These are phyloP conservation scores for Verticillium nonalfalfae DNA, from an alignment of 2,329 filamentous ascomycete species.

Conservation along the genomic window DNA sequence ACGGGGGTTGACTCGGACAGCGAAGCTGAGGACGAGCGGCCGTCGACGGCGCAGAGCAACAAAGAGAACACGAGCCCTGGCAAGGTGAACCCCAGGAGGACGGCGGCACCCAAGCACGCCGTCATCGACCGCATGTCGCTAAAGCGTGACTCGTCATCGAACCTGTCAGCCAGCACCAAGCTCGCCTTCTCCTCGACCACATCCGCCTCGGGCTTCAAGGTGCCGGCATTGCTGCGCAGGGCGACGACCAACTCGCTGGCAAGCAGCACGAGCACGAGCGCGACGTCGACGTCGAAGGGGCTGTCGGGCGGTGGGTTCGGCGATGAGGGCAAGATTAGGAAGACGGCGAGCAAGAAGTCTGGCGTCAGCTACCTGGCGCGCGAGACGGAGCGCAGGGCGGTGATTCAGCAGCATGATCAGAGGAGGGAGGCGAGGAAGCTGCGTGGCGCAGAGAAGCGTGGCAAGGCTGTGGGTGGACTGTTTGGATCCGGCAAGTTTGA, in stretches of 20 bases:
- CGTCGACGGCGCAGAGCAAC: conserved; percentile 24
- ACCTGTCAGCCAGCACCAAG: conserved; percentile 25
- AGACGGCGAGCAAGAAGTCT: conserved; percentile 52
- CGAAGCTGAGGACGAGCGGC: conserved; percentile 37
- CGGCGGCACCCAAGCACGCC: conserved; percentile 22
- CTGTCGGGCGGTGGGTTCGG: conserved; percentile 28
- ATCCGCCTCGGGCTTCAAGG: conserved; percentile 48
- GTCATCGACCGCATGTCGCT: conserved; percentile 71
- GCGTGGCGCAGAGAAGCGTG: conserved; percentile 49
- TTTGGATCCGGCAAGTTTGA: conserved; percentile 52
- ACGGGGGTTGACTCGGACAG: conserved; percentile 44
- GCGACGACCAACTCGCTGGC: conserved; percentile 62
- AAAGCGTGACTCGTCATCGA: conserved; percentile 47
- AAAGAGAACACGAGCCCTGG: conserved; percentile 40
- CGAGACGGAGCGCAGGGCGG: conserved; percentile 50
- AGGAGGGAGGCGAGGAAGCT: conserved; percentile 52
- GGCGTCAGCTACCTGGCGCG: conserved; percentile 56
- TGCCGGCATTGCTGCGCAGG: conserved; percentile 65
- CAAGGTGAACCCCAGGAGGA: conserved; percentile 25
- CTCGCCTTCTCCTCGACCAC: conserved; percentile 50
- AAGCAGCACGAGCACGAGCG: conserved; percentile 30
- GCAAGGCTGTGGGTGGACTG: conserved; percentile 50
- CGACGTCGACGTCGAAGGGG: conserved; percentile 15
- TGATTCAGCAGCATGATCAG: conserved; percentile 49
- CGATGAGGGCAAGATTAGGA: conserved; percentile 51